phyloP scores from a whole-genome alignment of 768 basidiomycete genomes.

The Suillus bovinus region DNA sequence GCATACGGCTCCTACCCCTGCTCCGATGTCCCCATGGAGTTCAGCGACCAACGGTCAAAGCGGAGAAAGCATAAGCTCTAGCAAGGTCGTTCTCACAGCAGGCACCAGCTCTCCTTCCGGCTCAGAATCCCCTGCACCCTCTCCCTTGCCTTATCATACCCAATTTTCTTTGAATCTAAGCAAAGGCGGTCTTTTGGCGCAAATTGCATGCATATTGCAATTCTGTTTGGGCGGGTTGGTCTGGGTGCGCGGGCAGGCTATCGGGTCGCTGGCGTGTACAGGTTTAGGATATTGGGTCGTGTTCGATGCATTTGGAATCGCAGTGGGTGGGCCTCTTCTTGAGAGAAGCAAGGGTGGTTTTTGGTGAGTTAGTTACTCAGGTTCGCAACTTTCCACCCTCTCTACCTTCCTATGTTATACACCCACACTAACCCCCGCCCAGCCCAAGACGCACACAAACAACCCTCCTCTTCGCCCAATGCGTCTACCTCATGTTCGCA shows the following conservation, averaged over 20 bases:
- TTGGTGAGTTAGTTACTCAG: too few relatives aligned
- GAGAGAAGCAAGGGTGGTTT: conserved; percentile 41
- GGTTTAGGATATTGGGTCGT: conserved; percentile 96
- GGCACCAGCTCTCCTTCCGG: conserved; percentile 18
- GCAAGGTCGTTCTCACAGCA: not conserved
- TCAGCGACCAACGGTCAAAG: conserved; percentile 26
- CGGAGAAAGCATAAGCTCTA: not conserved
- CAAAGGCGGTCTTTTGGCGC: conserved; percentile 21
- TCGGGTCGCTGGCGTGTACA: conserved; percentile 83
- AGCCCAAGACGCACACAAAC: conserved; percentile 71
- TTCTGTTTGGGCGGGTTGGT: conserved; percentile 70
- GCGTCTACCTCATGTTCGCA: conserved; percentile 92
- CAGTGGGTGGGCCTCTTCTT: conserved; percentile 34
- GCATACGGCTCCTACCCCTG: conserved; percentile 59
- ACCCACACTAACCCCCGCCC: not conserved
- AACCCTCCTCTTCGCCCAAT: conserved; percentile 81
- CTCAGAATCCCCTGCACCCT: conserved; percentile 17
- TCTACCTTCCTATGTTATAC: not conserved
- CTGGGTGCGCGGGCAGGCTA: conserved; percentile 89
- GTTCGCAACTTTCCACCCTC: not conserved
- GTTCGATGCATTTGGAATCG: conserved; percentile 87
- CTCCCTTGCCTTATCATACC: not conserved
- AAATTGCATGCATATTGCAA: conserved; percentile 33
- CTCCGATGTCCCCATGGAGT: conserved; percentile 69
- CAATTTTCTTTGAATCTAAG: not conserved